These are phyloP conservation scores for Sporisorium exsertum DNA, from an alignment of 1,284 basidiomycete species.

Conservation along the genomic window DNA sequence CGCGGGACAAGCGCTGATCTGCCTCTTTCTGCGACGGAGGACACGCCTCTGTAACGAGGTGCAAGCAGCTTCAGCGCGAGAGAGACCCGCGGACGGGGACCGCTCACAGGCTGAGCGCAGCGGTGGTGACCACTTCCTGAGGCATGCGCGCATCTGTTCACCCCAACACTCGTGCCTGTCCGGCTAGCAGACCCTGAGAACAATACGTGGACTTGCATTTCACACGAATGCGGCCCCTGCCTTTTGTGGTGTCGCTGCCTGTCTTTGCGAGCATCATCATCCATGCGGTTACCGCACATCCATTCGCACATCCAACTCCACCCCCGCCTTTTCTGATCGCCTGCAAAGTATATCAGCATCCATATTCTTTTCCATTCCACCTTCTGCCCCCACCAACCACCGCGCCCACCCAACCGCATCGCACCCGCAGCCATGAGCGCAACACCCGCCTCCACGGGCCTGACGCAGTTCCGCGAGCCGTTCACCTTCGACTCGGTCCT, in stretches of 20 bases:
- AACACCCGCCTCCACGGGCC: slow-evolving; percentile 9
- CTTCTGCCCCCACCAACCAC: background rate
- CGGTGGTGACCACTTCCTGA: too few species aligned
- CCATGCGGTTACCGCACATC: background rate
- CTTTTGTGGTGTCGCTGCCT: background rate
- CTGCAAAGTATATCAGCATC: slow-evolving; percentile 3
- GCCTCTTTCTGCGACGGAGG: too few species aligned
- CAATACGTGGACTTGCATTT: background rate
- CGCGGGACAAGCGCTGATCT: too few species aligned
- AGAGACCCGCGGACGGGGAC: too few species aligned
- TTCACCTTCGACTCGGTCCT: slow-evolving; percentile 58
- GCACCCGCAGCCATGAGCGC: slow-evolving; percentile 12
- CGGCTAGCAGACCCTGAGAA: slow-evolving; percentile 7
- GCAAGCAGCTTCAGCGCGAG: too few species aligned
- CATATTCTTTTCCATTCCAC: background rate
- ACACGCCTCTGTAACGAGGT: too few species aligned
- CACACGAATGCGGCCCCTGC: slow-evolving; percentile 19
- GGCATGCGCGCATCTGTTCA: too few species aligned
- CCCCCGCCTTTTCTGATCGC: too few species aligned
- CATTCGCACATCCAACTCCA: background rate
- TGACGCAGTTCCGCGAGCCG: slow-evolving; percentile 41
- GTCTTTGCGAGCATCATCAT: slow-evolving; percentile 28
- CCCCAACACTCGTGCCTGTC: too few species aligned
- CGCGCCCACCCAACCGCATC: background rate
- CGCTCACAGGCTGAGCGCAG: too few species aligned